Conservation (phyloP, 2,329 filamentous ascomycete genomes). For the Aspergillus ochraceoroseus region DNA sequence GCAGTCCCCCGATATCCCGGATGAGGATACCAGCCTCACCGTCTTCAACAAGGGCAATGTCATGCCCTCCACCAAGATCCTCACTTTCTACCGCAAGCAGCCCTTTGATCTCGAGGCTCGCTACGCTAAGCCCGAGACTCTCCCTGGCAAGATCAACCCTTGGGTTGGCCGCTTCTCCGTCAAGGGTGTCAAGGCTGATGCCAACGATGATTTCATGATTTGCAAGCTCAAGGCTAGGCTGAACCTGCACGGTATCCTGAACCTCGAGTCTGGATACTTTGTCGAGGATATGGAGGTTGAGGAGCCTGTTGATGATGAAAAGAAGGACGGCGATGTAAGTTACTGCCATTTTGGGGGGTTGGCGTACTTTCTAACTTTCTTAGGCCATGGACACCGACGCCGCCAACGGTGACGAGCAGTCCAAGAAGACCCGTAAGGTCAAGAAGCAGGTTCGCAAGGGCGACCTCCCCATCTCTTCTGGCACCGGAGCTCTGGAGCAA, state of each 20-base stretch:
- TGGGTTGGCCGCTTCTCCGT: slow-evolving; percentile 98
- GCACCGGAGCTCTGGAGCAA: slow-evolving; percentile 73
- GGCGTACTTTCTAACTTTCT: slow-evolving; percentile 23
- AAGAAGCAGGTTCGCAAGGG: slow-evolving; percentile 99
- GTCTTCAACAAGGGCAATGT: slow-evolving; percentile 98
- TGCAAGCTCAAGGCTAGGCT: slow-evolving; percentile 98
- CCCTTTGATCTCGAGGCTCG: slow-evolving; percentile 92
- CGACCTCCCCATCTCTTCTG: slow-evolving; percentile 80
- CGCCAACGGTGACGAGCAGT: slow-evolving; percentile 58
- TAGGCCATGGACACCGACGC: slow-evolving; percentile 81
- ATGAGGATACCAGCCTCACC: slow-evolving; percentile 94
- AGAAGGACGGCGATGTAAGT: slow-evolving; percentile 46
- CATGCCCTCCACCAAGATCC: slow-evolving; percentile 96
- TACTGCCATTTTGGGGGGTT: background rate
- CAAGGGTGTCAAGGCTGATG: slow-evolving; percentile 91
- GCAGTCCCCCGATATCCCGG: slow-evolving; percentile 95
- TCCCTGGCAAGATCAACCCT: slow-evolving; percentile 84
- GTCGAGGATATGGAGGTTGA: slow-evolving; percentile 97
- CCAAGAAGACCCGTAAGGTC: slow-evolving; percentile 86
- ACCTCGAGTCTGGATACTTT: slow-evolving; percentile 95
- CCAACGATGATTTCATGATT: slow-evolving; percentile 97
- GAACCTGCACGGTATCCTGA: slow-evolving; percentile 92
- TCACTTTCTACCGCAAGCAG: slow-evolving; percentile 98
- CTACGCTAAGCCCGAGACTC: slow-evolving; percentile 77
- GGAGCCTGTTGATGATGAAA: slow-evolving; percentile 70